Evolutionary conservation across 164 flowering plant species (phyloP).

Genomic region (Vitis vinifera): DNA sequence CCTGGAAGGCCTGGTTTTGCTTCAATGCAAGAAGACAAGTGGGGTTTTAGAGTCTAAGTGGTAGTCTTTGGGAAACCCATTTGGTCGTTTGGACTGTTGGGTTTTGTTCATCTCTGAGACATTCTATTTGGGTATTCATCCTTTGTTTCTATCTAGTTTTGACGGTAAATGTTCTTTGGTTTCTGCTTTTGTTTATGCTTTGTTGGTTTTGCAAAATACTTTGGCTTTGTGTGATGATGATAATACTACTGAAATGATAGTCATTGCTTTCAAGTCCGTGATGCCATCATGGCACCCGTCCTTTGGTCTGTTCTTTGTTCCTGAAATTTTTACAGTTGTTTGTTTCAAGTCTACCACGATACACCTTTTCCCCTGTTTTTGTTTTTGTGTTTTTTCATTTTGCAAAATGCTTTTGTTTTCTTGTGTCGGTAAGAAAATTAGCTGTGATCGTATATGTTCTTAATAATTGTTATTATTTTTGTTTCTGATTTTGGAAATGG

Average conservation of each 20-base stretch:
- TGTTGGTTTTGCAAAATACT: background rate
- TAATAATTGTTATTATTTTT: too few relatives aligned
- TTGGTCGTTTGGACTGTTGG: slow-evolving; percentile 18
- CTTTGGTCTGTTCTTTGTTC: too few relatives aligned
- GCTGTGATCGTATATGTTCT: too few relatives aligned
- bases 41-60: slow-evolving; percentile 17
- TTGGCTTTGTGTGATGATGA: background rate
- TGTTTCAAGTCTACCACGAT: too few relatives aligned
- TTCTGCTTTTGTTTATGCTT: slow-evolving; percentile 2
- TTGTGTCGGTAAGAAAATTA: too few relatives aligned
- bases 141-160: slow-evolving; percentile 9
- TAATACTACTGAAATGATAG: too few relatives aligned
- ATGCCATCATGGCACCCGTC: too few relatives aligned
- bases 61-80: slow-evolving; percentile 18
- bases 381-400: background rate
- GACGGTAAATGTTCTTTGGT: slow-evolving; percentile 13
- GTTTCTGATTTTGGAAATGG: background rate
- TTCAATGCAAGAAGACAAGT: slow-evolving; percentile 21
- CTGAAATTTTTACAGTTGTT: too few relatives aligned
- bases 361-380: background rate
- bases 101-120: slow-evolving; percentile 30
- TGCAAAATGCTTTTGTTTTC: background rate
- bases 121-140: slow-evolving; percentile 16
- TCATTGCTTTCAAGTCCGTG: too few relatives aligned
- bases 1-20: slow-evolving; percentile 8